Conservation (phyloP, 2,329 filamentous ascomycete species). For the Colletotrichum plurivorum region DNA sequence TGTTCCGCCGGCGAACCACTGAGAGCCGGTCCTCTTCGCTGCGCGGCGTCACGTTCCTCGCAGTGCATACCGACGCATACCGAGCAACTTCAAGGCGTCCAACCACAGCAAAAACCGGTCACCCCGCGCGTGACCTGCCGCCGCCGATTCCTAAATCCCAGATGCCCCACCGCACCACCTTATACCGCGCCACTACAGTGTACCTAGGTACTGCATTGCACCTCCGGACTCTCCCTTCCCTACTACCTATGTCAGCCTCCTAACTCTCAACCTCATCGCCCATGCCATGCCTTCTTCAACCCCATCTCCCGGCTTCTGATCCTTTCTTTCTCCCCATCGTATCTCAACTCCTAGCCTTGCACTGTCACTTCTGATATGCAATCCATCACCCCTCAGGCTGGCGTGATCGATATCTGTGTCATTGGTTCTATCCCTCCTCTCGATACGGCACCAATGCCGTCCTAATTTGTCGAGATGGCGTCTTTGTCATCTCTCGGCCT, state of each 20-base stretch:
- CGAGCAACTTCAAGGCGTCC: slow-evolving; percentile 10
- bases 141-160: slow-evolving; percentile 35
- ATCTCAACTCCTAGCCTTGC: neutral
- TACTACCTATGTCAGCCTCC: no score
- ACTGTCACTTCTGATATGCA: neutral
- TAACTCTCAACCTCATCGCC: slow-evolving; percentile 24
- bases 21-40: neutral
- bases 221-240: no score
- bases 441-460: neutral
- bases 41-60: slow-evolving; percentile 19
- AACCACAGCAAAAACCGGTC: slow-evolving; percentile 10
- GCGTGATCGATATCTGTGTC: neutral
- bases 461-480: slow-evolving; percentile 16
- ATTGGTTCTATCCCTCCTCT: neutral
- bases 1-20: neutral
- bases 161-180: slow-evolving; percentile 29
- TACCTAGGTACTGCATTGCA: no score
- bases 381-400: neutral
- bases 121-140: slow-evolving; percentile 31
- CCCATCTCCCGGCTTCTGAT: neutral
- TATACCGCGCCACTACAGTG: neutral
- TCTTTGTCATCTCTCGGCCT: slow-evolving; percentile 27
- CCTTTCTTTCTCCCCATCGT: neutral
- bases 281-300: slow-evolving; percentile 28
- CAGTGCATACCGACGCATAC: slow-evolving; percentile 18